Evolutionary conservation across 2,329 filamentous ascomycete species (phyloP).

Genomic region (Clonostachys rosea): DNA sequence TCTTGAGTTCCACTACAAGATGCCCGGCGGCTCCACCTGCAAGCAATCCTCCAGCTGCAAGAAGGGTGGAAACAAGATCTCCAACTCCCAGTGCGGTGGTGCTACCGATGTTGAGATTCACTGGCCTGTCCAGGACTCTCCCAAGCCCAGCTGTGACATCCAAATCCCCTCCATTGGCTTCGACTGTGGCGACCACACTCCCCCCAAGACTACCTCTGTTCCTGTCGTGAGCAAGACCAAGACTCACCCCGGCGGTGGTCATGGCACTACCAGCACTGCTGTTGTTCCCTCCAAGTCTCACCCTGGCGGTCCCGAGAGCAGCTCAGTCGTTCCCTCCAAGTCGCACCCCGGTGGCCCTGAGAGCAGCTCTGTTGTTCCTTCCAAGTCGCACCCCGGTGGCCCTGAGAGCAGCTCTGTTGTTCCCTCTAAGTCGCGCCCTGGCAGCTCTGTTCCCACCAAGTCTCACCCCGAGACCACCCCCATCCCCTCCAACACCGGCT

Average conservation of each 20-base stretch:
- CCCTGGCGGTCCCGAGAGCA: not conserved
- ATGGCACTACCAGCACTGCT: slow-evolving; percentile 13
- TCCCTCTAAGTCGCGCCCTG: slow-evolving; percentile 1
- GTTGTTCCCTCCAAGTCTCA: not conserved
- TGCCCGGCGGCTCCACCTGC: slow-evolving; percentile 79
- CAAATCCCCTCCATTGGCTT: slow-evolving; percentile 72
- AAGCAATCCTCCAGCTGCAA: slow-evolving; percentile 71
- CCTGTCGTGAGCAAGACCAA: slow-evolving; percentile 9
- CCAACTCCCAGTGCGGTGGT: slow-evolving; percentile 83
- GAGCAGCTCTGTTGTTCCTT: not conserved
- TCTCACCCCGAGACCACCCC: slow-evolving; percentile 1
- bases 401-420: not conserved
- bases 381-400: not conserved
- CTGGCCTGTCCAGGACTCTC: slow-evolving; percentile 53
- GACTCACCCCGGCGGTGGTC: slow-evolving; percentile 7
- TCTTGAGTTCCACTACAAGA: slow-evolving; percentile 80
- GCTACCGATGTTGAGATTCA: slow-evolving; percentile 75
- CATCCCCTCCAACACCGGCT: slow-evolving; percentile 1
- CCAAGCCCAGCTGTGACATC: slow-evolving; percentile 59
- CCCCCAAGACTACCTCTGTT: not conserved
- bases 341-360: not conserved
- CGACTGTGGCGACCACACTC: slow-evolving; percentile 50
- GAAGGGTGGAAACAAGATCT: slow-evolving; percentile 25
- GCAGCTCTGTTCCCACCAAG: not conserved
- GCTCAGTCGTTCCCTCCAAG: not conserved